phyloP scores from a whole-genome alignment of 768 basidiomycete species.

The Psilocybe tampanensis region DNA sequence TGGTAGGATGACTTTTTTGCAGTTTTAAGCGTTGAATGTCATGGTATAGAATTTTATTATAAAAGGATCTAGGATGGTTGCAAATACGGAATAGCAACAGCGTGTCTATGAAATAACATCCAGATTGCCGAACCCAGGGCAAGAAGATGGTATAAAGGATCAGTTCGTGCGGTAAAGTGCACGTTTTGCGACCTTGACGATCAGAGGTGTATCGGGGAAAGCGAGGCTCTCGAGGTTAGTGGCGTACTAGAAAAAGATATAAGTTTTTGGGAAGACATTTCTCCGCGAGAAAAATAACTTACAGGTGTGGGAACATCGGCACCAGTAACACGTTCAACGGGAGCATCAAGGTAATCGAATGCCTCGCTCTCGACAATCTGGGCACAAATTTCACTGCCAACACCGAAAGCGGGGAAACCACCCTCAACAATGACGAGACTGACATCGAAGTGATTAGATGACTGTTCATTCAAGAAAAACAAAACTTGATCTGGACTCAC shows the following conservation, averaged over 20 bases:
- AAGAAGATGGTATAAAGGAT: slow-evolving; percentile 21
- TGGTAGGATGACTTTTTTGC: not conserved
- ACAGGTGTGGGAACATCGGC: slow-evolving; percentile 96
- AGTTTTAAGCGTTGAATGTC: not conserved
- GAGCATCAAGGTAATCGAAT: slow-evolving; percentile 98
- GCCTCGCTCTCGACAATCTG: slow-evolving; percentile 98
- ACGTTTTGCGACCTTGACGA: slow-evolving; percentile 95
- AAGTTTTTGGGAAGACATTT: not conserved
- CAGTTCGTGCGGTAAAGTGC: slow-evolving; percentile 88
- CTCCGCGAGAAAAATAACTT: not conserved
- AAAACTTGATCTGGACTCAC: slow-evolving; percentile 39
- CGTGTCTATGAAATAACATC: slow-evolving; percentile 24
- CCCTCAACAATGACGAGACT: slow-evolving; percentile 95
- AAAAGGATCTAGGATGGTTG: slow-evolving; percentile 29
- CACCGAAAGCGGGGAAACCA: slow-evolving; percentile 98
- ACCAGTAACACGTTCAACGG: slow-evolving; percentile 96
- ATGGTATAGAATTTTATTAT: slow-evolving; percentile 27
- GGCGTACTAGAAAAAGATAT: slow-evolving; percentile 66
- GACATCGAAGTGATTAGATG: slow-evolving; percentile 6
- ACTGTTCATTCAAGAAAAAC: not conserved
- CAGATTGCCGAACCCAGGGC: slow-evolving; percentile 8
- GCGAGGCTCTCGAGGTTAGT: slow-evolving; percentile 85
- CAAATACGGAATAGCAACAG: slow-evolving; percentile 28
- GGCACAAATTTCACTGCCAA: slow-evolving; percentile 97
- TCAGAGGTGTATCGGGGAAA: slow-evolving; percentile 91